phyloP scores from a whole-genome alignment of 2,329 filamentous ascomycete species.

The Dichotomopilus funicola region DNA sequence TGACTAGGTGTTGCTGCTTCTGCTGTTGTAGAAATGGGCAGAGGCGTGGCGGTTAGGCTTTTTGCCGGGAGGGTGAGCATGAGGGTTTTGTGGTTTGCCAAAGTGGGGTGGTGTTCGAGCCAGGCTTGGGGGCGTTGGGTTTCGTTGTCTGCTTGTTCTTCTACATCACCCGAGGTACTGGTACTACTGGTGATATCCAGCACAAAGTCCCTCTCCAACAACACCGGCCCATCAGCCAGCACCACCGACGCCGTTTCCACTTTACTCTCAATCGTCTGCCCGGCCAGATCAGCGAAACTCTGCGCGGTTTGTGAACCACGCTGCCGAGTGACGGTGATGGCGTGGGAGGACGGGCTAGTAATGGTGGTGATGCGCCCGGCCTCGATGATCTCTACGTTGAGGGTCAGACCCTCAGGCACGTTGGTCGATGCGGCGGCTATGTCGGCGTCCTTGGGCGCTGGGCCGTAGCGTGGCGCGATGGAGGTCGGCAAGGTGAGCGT shows the following conservation, averaged over 20 bases:
- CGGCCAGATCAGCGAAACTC: constrained; percentile 16
- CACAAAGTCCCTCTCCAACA: constrained; percentile 24
- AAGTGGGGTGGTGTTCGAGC: constrained; percentile 23
- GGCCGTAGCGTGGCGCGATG: constrained; percentile 25
- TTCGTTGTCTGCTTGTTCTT: not conserved
- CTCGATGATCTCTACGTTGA: constrained; percentile 12
- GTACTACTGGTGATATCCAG: constrained; percentile 21
- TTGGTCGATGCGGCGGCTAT: constrained; percentile 4
- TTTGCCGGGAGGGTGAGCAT: constrained; percentile 25
- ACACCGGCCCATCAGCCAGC: constrained; percentile 1
- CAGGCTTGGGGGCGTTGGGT: constrained; percentile 19
- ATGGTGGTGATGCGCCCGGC: constrained; percentile 12
- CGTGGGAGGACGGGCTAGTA: constrained; percentile 19
- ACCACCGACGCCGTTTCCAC: constrained; percentile 8
- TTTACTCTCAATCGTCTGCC: not conserved
- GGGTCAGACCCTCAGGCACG: constrained; percentile 6
- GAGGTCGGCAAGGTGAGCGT: constrained; percentile 24
- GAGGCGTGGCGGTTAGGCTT: no score
- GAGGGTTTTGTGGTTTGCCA: constrained; percentile 23
- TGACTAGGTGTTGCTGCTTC: no score
- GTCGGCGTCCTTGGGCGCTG: constrained; percentile 13
- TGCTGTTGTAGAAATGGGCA: no score
- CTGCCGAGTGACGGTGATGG: constrained; percentile 16
- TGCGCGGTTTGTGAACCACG: constrained; percentile 5
- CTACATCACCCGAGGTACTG: not conserved